Conservation (phyloP, 176 grass and related monocot species). For the Oryza australiensis region DNA sequence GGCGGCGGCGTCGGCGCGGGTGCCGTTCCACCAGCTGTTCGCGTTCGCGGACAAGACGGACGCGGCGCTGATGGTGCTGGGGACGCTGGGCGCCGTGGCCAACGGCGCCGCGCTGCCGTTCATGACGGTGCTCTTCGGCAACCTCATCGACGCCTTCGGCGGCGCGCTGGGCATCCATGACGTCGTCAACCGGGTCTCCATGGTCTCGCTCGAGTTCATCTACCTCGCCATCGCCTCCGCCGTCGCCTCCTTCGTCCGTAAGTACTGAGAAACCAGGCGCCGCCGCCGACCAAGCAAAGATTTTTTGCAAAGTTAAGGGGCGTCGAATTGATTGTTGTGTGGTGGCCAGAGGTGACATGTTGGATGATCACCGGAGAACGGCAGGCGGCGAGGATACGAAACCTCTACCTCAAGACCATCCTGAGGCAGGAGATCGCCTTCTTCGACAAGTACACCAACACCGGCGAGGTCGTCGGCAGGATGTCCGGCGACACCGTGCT, state of each 20-base stretch:
- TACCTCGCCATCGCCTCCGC: constrained; percentile 76
- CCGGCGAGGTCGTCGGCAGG: constrained; percentile 89
- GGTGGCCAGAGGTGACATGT: constrained; percentile 77
- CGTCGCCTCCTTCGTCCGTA: constrained; percentile 89
- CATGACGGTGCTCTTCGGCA: constrained; percentile 93
- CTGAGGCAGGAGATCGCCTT: constrained; percentile 96
- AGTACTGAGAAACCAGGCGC: constrained; percentile 20
- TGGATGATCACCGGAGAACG: constrained; percentile 99
- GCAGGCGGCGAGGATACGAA: constrained; percentile 89
- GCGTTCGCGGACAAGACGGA: constrained; percentile 82
- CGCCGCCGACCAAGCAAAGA: neutral
- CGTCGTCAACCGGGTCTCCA: constrained; percentile 66
- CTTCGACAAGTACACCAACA: constrained; percentile 92
- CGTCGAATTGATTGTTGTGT: neutral
- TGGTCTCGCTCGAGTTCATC: constrained; percentile 83
- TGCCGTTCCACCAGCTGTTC: constrained; percentile 92
- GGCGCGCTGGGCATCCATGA: constrained; percentile 60
- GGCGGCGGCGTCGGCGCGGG: constrained; percentile 10
- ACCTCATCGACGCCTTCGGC: constrained; percentile 83
- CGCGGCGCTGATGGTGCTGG: constrained; percentile 64
- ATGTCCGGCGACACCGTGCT: constrained; percentile 98
- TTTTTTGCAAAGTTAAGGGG: no score
- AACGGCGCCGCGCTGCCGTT: constrained; percentile 84
- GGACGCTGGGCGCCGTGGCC: constrained; percentile 68
- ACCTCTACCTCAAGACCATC: constrained; percentile 93